These are phyloP conservation scores for Coemansia sp. DNA, from an alignment of 192 early-diverging fungal species.

Conservation along the genomic window DNA sequence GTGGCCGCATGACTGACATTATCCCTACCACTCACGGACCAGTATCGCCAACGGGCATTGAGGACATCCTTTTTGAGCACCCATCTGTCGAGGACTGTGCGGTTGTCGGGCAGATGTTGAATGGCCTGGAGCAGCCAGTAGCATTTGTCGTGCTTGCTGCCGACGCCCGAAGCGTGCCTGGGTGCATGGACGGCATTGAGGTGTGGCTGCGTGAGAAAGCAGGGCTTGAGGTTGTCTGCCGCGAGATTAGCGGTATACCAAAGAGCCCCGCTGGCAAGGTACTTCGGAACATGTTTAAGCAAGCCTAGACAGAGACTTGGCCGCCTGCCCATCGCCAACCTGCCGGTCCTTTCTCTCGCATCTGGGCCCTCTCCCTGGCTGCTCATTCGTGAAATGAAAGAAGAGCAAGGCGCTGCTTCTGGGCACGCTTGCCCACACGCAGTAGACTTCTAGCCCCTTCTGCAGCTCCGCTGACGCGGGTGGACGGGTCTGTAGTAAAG, in stretches of 20 bases:
- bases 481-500: too few species aligned
- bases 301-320: not conserved
- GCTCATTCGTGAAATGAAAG: too few species aligned
- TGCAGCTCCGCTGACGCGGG: too few species aligned
- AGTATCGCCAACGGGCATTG: constrained; percentile 78
- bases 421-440: too few species aligned
- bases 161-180: not conserved
- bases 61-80: constrained; percentile 61
- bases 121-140: constrained; percentile 2
- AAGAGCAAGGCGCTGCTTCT: too few species aligned
- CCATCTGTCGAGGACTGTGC: constrained; percentile 61
- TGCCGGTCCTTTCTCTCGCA: too few species aligned
- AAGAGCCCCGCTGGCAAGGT: constrained; percentile 31
- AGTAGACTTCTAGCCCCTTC: too few species aligned
- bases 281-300: constrained; percentile 7
- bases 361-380: too few species aligned
- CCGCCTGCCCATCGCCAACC: too few species aligned
- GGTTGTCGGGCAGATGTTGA: constrained; percentile 50
- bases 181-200: constrained; percentile 5
- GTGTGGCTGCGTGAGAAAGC: constrained; percentile 3
- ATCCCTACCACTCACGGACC: constrained; percentile 72
- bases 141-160: constrained; percentile 13
- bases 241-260: constrained; percentile 9
- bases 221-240: constrained; percentile 9
- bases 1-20: constrained; percentile 75